Conservation (phyloP, 2,329 filamentous ascomycete genomes). For the Epichloe typhina region DNA sequence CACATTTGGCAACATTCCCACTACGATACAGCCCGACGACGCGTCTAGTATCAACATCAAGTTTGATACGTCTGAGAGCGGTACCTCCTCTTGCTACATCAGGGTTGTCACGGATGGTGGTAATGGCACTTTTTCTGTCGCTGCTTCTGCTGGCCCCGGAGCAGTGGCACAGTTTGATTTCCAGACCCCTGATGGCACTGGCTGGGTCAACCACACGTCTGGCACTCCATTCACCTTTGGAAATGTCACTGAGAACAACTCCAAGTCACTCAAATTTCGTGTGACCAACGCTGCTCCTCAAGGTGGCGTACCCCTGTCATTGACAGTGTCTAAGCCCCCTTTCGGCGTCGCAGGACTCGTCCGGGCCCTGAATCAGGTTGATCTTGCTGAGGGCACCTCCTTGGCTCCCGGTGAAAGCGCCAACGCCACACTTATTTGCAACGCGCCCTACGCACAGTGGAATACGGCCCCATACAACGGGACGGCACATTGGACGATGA, state of each 20-base stretch:
- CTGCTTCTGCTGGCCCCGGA: conserved; percentile 34
- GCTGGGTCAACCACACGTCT: conserved; percentile 34
- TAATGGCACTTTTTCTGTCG: conserved; percentile 31
- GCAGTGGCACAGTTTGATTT: conserved; percentile 41
- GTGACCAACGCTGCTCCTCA: conserved; percentile 36
- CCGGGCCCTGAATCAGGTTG: conserved; percentile 39
- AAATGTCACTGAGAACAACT: conserved; percentile 38
- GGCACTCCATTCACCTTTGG: conserved; percentile 38
- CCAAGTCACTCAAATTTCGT: conserved; percentile 34
- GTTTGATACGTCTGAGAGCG: conserved; percentile 32
- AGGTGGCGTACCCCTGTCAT: conserved; percentile 32
- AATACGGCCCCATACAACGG: conserved; percentile 38
- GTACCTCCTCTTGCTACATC: conserved; percentile 37
- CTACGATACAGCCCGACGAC: conserved; percentile 25
- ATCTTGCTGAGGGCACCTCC: conserved; percentile 42
- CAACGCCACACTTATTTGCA: conserved; percentile 39
- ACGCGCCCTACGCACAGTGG: conserved; percentile 42
- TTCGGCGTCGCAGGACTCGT: conserved; percentile 42
- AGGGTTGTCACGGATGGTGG: conserved; percentile 36
- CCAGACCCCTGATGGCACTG: conserved; percentile 34
- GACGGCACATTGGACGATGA: conserved; percentile 40
- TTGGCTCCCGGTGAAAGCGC: conserved; percentile 35
- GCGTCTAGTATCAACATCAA: conserved; percentile 28
- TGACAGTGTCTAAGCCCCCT: conserved; percentile 49
- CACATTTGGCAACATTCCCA: conserved; percentile 32